phyloP scores from a whole-genome alignment of 2,329 filamentous ascomycete species.

The Xylariaceae sp. region DNA sequence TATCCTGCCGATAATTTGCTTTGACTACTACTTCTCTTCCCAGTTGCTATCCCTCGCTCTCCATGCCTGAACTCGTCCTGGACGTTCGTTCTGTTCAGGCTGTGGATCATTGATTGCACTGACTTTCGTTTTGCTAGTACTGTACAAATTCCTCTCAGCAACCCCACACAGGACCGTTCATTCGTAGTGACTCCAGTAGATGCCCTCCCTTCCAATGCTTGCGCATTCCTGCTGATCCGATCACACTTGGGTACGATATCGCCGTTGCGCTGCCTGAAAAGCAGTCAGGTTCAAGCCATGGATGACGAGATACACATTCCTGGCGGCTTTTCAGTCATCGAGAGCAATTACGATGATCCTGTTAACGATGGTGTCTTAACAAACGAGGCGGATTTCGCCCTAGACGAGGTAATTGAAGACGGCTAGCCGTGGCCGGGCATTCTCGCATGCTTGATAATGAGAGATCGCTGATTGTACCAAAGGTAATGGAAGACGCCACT shows the following conservation, averaged over 20 bases:
- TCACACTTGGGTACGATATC: not conserved
- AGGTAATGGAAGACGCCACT: not conserved
- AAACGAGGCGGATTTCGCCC: slow-evolving; percentile 2
- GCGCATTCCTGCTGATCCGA: not conserved
- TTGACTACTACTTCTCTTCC: not conserved
- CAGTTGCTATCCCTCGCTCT: not conserved
- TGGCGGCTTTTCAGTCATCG: not conserved
- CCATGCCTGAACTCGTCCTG: not conserved
- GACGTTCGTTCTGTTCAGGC: not conserved
- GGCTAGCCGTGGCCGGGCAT: not conserved
- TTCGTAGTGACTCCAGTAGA: not conserved
- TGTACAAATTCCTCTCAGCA: not conserved
- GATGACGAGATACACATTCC: not conserved
- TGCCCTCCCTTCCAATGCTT: slow-evolving; percentile 2
- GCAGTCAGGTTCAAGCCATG: slow-evolving; percentile 3
- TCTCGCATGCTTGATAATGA: not conserved
- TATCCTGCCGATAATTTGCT: slow-evolving; percentile 6
- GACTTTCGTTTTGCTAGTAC: not conserved
- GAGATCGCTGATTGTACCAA: not conserved
- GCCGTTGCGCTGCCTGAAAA: not conserved
- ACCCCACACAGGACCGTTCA: slow-evolving; percentile 1
- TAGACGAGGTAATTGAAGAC: slow-evolving; percentile 1
- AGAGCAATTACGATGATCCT: not conserved
- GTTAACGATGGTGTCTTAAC: not conserved
- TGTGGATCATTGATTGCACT: not conserved